Evolutionary conservation across 495 filamentous ascomycete genomes (phyloP), one percentile per base, ranked within the genome.

Genomic region (Delitschia confertaspora): DNA sequence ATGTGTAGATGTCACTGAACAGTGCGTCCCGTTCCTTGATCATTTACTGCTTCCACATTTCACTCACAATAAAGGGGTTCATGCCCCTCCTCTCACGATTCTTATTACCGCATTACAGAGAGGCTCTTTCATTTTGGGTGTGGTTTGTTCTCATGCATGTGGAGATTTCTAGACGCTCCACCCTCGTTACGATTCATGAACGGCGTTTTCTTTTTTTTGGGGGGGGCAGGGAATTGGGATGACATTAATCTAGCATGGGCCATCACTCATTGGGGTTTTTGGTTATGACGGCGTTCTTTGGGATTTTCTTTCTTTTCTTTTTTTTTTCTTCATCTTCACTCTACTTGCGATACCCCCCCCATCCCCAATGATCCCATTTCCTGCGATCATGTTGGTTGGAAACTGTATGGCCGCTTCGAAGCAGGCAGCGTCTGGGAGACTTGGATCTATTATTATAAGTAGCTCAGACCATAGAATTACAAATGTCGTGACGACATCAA

Each of bases 281-380:
- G 20, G 10, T 43, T 19, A 38, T 21, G 18, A 32, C 20, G 50
- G 50, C 50, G 44, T 48, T 47, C 20, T 2, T 13, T 34, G 13
- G n/a, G 14, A 6, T 30, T 29, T 7, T 25, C 36, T 19, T 18
- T 27, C 21, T 26, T 13, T 38, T 32, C 13, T 49, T 44, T 47
- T 35, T 22, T 49, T 39, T 49, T 26, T 49, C 33, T 35, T 6
- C 31, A n/a, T 49, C 33, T 35, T 6, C 31, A n/a, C 23, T 25
- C 30, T 18, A 6, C 17, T 46, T 14, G 35, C 45, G 51, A 54
- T 54, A 54, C 51, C 51, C 51, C 26, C 48, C 14, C 33, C 16
- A 5, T 35, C 32, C 23, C 41, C 25, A 44, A n/a, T 5, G 32
- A 23, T 43, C 11, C 24, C 11, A 22, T 47, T 8, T 20, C 19